These are phyloP conservation scores for Hippophae gyantsensis DNA, from an alignment of 306 rosid genomes.

Conservation along the genomic window DNA sequence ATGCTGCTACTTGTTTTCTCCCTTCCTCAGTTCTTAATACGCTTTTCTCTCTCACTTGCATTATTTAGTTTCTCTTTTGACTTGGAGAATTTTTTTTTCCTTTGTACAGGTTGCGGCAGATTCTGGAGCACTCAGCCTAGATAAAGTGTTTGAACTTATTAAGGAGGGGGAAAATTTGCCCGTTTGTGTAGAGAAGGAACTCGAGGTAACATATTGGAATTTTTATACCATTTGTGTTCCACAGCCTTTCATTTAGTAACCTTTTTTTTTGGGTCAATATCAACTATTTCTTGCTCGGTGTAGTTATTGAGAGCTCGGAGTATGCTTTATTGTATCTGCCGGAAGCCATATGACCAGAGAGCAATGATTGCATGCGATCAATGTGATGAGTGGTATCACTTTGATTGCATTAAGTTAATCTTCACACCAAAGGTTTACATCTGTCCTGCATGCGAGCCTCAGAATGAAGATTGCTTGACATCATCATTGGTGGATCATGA, in stretches of 20 bases:
- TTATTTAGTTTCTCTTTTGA: background rate
- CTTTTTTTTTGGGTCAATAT: background rate
- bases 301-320: constrained; percentile 76
- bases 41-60: constrained; percentile 3
- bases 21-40: no score
- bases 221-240: background rate
- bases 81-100: constrained; percentile 12
- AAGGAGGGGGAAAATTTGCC: constrained; percentile 75
- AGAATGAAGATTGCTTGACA: constrained; percentile 22
- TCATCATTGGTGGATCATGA: constrained; percentile 29
- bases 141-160: constrained; percentile 53
- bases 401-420: constrained; percentile 66
- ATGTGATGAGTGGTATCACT: constrained; percentile 94
- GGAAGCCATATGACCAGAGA: constrained; percentile 64
- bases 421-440: constrained; percentile 48
- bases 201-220: constrained; percentile 38
- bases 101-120: constrained; percentile 57
- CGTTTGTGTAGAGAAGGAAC: constrained; percentile 60
- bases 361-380: constrained; percentile 84
- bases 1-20: constrained; percentile 2
- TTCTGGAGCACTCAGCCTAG: constrained; percentile 56
- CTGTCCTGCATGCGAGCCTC: constrained; percentile 83
- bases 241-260: constrained; percentile 2
- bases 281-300: constrained; percentile 18
- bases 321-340: constrained; percentile 89